A percentile compares a stretch with the other conserved stretches of the same genome.
These are phyloP conservation scores for Candida ipomoeae DNA, from an alignment of 805 yeast species.

Conservation along the genomic window DNA sequence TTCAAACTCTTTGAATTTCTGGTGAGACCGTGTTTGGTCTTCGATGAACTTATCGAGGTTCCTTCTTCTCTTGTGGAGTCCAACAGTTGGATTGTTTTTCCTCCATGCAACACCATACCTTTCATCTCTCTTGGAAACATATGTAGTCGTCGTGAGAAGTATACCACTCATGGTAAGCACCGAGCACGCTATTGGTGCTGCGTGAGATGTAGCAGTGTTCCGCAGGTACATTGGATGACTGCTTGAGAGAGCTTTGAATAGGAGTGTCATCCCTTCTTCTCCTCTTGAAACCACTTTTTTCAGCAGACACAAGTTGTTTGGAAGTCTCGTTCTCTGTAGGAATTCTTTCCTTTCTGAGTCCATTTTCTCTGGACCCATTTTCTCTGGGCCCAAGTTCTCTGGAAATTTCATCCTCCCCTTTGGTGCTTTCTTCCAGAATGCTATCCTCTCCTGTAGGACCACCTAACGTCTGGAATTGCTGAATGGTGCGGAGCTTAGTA, in stretches of 20 bases:
- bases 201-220: not conserved
- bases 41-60: not conserved
- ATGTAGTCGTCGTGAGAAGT: not conserved
- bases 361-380: too few species aligned
- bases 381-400: too few species aligned
- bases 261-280: not conserved
- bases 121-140: not conserved
- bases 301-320: not conserved
- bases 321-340: too few species aligned
- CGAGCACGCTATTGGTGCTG: not conserved
- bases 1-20: not conserved
- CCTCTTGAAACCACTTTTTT: not conserved
- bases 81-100: not conserved
- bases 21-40: not conserved
- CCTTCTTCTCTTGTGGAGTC: slow-evolving; percentile 1
- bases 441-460: not conserved
- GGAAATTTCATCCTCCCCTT: too few species aligned
- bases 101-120: not conserved
- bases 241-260: not conserved
- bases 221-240: not conserved
- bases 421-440: not conserved
- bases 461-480: not conserved
- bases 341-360: too few species aligned
- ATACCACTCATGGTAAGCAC: not conserved
- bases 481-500: not conserved